Evolutionary conservation across 345 rosid species (phyloP).

Genomic region (Lenwebbia sp.): DNA sequence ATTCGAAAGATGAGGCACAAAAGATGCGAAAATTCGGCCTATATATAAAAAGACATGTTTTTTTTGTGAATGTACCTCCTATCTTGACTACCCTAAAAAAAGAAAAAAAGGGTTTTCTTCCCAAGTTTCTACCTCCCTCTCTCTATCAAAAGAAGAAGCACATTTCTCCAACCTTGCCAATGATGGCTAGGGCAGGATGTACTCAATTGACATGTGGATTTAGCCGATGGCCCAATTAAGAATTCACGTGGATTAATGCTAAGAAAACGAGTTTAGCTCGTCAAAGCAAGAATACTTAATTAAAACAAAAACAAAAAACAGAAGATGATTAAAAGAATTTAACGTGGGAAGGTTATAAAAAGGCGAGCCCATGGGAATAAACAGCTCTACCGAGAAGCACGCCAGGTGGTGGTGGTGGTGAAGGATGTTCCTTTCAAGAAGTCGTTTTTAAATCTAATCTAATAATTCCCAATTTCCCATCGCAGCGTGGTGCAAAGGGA

Average conservation of each 20-base stretch:
- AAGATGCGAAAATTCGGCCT: not conserved
- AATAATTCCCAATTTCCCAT: not conserved
- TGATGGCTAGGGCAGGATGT: not conserved
- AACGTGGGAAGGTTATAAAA: not conserved
- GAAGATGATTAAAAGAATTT: not conserved
- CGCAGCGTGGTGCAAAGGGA: constrained; percentile 1
- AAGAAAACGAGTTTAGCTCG: not conserved
- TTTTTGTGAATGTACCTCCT: not conserved
- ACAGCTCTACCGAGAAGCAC: not conserved
- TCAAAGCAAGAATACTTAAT: not conserved
- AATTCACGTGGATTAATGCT: not conserved
- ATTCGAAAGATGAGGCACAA: not conserved
- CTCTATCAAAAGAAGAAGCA: not conserved
- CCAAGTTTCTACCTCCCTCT: not conserved
- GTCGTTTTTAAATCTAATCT: not conserved
- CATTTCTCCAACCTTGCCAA: not conserved
- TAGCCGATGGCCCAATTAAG: not conserved
- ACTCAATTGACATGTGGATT: not conserved
- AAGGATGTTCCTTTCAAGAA: not conserved
- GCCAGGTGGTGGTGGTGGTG: not conserved
- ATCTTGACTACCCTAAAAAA: not conserved
- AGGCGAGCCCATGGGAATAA: not conserved
- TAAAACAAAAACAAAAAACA: not conserved
- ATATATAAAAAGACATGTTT: not conserved
- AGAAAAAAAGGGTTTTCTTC: not conserved